Conservation (phyloP, 202 grass and related monocot species). For the Saccharum hybrid region DNA sequence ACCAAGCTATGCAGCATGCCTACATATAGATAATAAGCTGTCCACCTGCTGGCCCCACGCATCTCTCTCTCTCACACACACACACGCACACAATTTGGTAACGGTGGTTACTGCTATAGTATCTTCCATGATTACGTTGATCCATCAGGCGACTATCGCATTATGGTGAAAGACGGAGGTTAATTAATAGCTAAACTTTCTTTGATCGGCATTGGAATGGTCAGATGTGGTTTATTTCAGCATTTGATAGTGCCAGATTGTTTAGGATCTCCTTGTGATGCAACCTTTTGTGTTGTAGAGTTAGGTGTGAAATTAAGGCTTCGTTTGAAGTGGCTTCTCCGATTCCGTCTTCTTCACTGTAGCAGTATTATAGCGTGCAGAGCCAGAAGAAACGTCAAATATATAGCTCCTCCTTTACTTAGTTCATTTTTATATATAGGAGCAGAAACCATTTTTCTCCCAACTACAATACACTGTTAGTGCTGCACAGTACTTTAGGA, state of each 20-base stretch:
- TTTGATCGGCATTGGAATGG: background rate
- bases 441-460: too few relatives aligned
- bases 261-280: background rate
- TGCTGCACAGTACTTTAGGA: too few relatives aligned
- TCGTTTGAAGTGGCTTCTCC: too few relatives aligned
- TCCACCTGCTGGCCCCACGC: background rate
- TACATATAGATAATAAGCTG: background rate
- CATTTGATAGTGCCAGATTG: background rate
- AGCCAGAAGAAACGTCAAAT: too few relatives aligned
- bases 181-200: background rate
- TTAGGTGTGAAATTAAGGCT: too few relatives aligned
- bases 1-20: background rate
- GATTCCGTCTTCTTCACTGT: too few relatives aligned
- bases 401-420: too few relatives aligned
- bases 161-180: background rate
- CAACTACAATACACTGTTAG: too few relatives aligned
- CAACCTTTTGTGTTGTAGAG: background rate
- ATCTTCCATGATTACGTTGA: background rate
- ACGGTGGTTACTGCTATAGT: background rate
- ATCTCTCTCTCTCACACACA: background rate
- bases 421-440: too few relatives aligned
- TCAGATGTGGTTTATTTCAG: background rate
- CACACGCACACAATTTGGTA: background rate
- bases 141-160: background rate
- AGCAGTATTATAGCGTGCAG: too few relatives aligned